Conservation (phyloP, 1,139 yeast genomes). For the Scheffersomyces illinoinensis region DNA sequence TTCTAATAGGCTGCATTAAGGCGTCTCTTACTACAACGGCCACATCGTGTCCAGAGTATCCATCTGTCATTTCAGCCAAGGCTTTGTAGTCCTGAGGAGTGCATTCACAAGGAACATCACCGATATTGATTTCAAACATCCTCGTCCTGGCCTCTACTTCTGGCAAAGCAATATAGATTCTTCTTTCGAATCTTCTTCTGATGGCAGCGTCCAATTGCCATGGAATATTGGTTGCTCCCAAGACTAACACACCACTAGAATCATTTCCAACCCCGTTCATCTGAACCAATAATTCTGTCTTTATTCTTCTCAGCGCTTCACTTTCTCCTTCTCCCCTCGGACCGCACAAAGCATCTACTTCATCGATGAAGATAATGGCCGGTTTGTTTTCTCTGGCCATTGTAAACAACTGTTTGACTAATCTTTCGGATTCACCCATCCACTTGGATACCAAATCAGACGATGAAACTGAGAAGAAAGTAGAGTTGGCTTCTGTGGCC, state of each 20-base stretch:
- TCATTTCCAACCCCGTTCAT: conserved; percentile 99
- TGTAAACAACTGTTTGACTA: conserved; percentile 88
- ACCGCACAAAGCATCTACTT: conserved; percentile 96
- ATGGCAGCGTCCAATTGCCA: conserved; percentile 99
- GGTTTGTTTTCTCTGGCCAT: conserved; percentile 98
- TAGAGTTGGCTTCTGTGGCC: conserved; percentile 96
- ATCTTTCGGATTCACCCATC: conserved; percentile 98
- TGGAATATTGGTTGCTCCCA: conserved; percentile 98
- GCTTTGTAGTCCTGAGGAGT: conserved; percentile 70
- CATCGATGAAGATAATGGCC: conserved; percentile 93
- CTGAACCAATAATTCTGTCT: conserved; percentile 93
- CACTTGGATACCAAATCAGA: conserved; percentile 94
- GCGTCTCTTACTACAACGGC: conserved; percentile 98
- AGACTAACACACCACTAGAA: conserved; percentile 84
- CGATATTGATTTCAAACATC: conserved; percentile 94
- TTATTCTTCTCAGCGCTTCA: conserved; percentile 94
- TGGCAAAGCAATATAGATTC: conserved; percentile 94
- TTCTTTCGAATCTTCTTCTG: conserved; percentile 91
- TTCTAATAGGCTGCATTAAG: conserved; percentile 94
- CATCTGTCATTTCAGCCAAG: conserved; percentile 92
- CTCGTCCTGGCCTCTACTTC: conserved; percentile 86
- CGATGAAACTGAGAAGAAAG: conserved; percentile 92
- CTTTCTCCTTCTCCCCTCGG: conserved; percentile 98
- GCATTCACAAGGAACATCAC: conserved; percentile 82
- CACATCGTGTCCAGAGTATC: conserved; percentile 96